These are phyloP conservation scores for Rostrohypoxylon terebratum DNA, from an alignment of 495 filamentous ascomycete species.

Conservation along the genomic window DNA sequence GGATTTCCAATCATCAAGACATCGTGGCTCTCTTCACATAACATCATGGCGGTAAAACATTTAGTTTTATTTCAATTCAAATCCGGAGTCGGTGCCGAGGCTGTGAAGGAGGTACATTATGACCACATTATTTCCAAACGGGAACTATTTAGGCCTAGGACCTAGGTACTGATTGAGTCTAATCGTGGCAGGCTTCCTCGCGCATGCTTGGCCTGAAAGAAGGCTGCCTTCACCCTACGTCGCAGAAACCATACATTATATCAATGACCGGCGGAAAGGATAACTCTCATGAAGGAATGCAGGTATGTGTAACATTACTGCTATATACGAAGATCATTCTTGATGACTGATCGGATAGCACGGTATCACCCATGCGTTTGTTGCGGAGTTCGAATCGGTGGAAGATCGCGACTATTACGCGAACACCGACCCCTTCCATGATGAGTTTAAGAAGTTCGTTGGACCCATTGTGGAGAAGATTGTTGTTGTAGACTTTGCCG, in stretches of 20 bases:
- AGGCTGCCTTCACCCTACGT: constrained; percentile 62
- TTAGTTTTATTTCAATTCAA: constrained; percentile 74
- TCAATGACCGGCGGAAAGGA: constrained; percentile 69
- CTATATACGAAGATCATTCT: not conserved
- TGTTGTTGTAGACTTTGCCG: constrained; percentile 59
- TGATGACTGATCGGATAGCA: constrained; percentile 50
- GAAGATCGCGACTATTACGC: constrained; percentile 70
- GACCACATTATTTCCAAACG: too few relatives aligned
- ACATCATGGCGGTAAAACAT: constrained; percentile 66
- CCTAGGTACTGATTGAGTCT: not conserved
- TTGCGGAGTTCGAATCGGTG: constrained; percentile 68
- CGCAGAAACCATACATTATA: constrained; percentile 68
- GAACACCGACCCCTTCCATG: constrained; percentile 62
- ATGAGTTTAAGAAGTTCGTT: constrained; percentile 56
- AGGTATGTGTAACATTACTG: constrained; percentile 64
- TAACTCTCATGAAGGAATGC: constrained; percentile 71
- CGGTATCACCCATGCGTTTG: constrained; percentile 71
- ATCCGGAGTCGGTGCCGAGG: constrained; percentile 51
- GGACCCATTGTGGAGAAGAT: constrained; percentile 53
- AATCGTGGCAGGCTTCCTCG: constrained; percentile 39
- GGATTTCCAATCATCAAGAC: not conserved
- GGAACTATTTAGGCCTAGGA: not conserved
- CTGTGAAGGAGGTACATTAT: constrained; percentile 63
- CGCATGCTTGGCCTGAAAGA: constrained; percentile 53
- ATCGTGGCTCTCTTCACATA: not conserved